A percentile compares a stretch with the other conserved stretches of the same genome.
These are phyloP conservation scores for Mycena olivaceomarginata DNA, from an alignment of 768 basidiomycete genomes.

Conservation along the genomic window DNA sequence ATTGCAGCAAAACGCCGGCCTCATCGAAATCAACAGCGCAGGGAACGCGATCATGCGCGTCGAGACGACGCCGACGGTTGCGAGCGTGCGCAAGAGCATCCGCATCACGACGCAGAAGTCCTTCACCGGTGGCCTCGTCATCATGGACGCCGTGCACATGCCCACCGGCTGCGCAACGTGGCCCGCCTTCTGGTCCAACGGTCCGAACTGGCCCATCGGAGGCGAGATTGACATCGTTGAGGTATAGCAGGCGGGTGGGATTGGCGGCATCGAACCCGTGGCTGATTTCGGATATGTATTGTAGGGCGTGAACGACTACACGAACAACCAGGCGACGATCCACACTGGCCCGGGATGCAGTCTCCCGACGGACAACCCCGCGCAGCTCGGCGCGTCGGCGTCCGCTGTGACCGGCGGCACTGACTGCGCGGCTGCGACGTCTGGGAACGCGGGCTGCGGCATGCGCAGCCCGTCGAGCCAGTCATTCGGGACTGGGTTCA, in stretches of 20 bases:
- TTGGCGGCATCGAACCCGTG: no score
- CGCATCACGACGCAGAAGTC: constrained; percentile 81
- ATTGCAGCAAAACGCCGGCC: constrained; percentile 71
- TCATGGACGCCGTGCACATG: constrained; percentile 84
- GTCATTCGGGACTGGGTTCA: constrained; percentile 92
- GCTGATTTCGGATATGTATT: neutral
- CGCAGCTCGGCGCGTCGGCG: constrained; percentile 75
- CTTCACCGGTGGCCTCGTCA: constrained; percentile 72
- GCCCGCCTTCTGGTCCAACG: constrained; percentile 67
- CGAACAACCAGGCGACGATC: constrained; percentile 88
- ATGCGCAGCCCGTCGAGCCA: constrained; percentile 74
- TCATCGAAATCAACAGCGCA: constrained; percentile 79
- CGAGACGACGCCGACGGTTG: constrained; percentile 86
- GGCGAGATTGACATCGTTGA: constrained; percentile 70
- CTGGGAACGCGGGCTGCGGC: constrained; percentile 89
- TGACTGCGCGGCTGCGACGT: constrained; percentile 82
- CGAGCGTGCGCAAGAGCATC: constrained; percentile 83
- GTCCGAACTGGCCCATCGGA: constrained; percentile 77
- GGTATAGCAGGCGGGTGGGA: no score
- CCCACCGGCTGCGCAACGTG: constrained; percentile 83
- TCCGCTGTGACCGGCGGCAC: constrained; percentile 77
- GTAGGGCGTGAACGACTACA: constrained; percentile 89
- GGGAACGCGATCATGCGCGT: constrained; percentile 93
- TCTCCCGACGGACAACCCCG: constrained; percentile 69
- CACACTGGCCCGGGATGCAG: constrained; percentile 86